phyloP scores from a whole-genome alignment of 2,329 filamentous ascomycete genomes.

The Capronia americana region DNA sequence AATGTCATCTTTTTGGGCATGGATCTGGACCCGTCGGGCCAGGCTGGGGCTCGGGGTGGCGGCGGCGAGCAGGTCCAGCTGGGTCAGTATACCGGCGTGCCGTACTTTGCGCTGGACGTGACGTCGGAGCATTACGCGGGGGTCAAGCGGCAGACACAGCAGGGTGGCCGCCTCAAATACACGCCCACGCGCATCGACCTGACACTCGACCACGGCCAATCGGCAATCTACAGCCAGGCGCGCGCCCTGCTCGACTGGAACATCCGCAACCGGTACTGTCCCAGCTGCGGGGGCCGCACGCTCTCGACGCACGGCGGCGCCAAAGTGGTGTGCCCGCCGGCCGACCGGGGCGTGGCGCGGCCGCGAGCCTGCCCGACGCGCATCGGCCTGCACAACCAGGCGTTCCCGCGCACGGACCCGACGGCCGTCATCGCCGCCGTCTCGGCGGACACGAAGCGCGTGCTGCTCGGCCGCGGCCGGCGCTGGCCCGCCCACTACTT shows the following conservation, averaged over 20 bases:
- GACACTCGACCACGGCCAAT: constrained; percentile 21
- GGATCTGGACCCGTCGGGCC: constrained; percentile 60
- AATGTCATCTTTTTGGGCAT: constrained; percentile 84
- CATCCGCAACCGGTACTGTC: constrained; percentile 86
- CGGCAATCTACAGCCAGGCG: constrained; percentile 51
- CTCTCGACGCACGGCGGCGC: constrained; percentile 57
- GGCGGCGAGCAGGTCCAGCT: constrained; percentile 46
- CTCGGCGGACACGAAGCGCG: constrained; percentile 73
- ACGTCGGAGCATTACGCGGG: constrained; percentile 52
- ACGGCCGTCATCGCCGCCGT: constrained; percentile 96
- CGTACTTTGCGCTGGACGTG: constrained; percentile 89
- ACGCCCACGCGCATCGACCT: constrained; percentile 27
- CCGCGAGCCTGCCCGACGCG: constrained; percentile 76
- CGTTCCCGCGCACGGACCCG: constrained; percentile 88
- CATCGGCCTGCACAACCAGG: constrained; percentile 84
- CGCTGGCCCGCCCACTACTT: constrained; percentile 86
- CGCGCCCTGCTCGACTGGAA: constrained; percentile 94
- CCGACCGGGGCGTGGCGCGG: constrained; percentile 47
- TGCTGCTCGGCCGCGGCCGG: constrained; percentile 83
- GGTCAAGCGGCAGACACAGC: constrained; percentile 2
- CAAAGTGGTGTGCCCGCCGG: constrained; percentile 53
- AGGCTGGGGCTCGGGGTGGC: neutral
- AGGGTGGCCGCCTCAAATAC: constrained; percentile 14
- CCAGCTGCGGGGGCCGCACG: constrained; percentile 81
- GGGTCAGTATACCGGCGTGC: constrained; percentile 73